Evolutionary conservation across 1,284 basidiomycete genomes (phyloP).

Genomic region (Wallemia ichthyophaga): DNA sequence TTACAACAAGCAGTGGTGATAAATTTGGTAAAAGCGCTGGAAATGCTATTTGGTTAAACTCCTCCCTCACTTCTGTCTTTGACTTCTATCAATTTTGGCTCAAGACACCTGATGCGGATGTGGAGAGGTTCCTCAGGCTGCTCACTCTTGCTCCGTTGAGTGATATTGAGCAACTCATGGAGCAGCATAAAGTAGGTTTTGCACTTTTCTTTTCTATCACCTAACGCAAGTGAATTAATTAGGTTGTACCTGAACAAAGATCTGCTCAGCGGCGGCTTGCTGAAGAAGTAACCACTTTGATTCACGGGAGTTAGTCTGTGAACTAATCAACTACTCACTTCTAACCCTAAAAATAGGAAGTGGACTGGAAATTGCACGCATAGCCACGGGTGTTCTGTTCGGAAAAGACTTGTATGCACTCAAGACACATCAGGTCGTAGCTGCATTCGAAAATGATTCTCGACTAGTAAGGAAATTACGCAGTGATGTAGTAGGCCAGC

Average conservation of each 20-base stretch:
- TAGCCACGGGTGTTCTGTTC: conserved; percentile 32
- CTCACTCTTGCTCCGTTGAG: conserved; percentile 46
- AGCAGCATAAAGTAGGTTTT: conserved; percentile 26
- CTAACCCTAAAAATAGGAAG: conserved; percentile 11
- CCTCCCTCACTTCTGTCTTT: conserved; percentile 39
- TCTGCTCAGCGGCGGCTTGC: conserved; percentile 51
- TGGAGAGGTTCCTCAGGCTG: conserved; percentile 44
- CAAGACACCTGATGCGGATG: conserved; percentile 48
- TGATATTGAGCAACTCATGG: conserved; percentile 29
- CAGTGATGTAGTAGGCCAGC: conserved; percentile 21
- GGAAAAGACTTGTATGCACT: conserved; percentile 21
- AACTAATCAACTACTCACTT: background rate
- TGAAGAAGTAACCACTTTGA: conserved; percentile 55
- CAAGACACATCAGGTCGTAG: conserved; percentile 21
- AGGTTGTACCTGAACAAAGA: conserved; percentile 29
- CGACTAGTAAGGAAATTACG: conserved; percentile 22
- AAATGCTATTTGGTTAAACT: conserved; percentile 75
- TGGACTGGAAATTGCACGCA: conserved; percentile 24
- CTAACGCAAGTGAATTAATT: conserved; percentile 2
- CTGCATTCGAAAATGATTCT: conserved; percentile 29
- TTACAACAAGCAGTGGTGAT: conserved; percentile 61
- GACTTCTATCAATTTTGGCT: conserved; percentile 95
- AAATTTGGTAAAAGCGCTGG: conserved; percentile 96
- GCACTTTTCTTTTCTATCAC: background rate
- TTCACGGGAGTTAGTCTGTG: conserved; percentile 35